phyloP scores from a whole-genome alignment of 495 filamentous ascomycete species.

The Neurospora sp. region DNA sequence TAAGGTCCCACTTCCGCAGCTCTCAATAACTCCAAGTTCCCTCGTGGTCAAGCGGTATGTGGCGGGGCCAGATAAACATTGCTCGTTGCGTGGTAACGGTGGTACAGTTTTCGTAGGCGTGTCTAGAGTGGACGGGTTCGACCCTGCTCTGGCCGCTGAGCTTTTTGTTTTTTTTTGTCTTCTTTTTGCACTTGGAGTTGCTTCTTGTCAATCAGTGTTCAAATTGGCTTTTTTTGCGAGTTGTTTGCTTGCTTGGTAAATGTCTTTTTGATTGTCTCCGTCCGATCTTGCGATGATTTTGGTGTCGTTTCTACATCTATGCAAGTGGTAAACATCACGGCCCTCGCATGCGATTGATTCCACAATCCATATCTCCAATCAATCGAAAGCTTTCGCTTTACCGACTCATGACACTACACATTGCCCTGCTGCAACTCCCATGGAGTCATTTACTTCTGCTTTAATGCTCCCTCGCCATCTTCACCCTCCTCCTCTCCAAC shows the following conservation, averaged over 20 bases:
- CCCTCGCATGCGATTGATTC: not conserved
- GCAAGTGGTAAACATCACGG: not conserved
- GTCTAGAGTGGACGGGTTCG: not conserved
- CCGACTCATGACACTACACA: not conserved
- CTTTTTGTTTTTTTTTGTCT: not conserved
- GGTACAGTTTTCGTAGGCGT: not conserved
- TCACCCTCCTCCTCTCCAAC: not conserved
- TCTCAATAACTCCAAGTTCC: not conserved
- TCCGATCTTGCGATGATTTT: not conserved
- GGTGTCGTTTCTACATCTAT: not conserved
- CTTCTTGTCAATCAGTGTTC: not conserved
- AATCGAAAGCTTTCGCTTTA: not conserved
- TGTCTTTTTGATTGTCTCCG: not conserved
- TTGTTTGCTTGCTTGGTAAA: not conserved
- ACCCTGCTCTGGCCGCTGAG: not conserved
- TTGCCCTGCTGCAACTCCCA: too few relatives aligned
- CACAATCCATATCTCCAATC: not conserved
- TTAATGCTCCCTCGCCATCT: not conserved
- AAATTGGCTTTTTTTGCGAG: not conserved
- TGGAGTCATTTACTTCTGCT: too few relatives aligned
- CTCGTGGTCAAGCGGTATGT: not conserved
- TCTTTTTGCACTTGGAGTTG: not conserved
- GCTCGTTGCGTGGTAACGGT: not conserved
- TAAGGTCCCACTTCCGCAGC: not conserved
- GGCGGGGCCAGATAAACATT: not conserved